These are phyloP conservation scores for Trichosporon asahii DNA, from an alignment of 1,284 basidiomycete species.

Conservation along the genomic window DNA sequence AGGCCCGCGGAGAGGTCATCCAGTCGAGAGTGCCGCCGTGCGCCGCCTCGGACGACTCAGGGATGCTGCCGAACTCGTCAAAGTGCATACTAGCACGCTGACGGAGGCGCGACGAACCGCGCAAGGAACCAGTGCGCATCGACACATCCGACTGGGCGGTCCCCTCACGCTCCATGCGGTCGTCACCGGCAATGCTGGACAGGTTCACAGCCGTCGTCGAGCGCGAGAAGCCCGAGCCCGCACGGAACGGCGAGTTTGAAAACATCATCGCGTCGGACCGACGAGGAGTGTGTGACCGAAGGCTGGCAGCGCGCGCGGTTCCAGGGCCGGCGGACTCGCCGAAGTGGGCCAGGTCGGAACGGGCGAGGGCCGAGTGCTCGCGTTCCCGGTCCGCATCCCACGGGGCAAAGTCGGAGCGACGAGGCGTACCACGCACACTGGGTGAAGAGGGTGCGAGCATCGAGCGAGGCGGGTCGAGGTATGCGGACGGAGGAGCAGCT, in stretches of 20 bases:
- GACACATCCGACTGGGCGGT: slow-evolving; percentile 35
- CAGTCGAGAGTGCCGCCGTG: slow-evolving; percentile 1
- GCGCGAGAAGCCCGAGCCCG: slow-evolving; percentile 27
- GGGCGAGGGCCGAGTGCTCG: slow-evolving; percentile 1
- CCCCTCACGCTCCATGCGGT: slow-evolving; percentile 18
- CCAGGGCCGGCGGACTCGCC: not conserved
- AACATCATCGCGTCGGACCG: slow-evolving; percentile 5
- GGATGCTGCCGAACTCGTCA: slow-evolving; percentile 27
- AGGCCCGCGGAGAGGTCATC: slow-evolving; percentile 7
- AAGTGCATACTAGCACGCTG: slow-evolving; percentile 15
- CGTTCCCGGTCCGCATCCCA: slow-evolving; percentile 3
- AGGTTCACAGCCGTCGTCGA: slow-evolving; percentile 32
- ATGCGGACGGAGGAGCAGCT: slow-evolving; percentile 23
- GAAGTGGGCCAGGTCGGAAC: not conserved
- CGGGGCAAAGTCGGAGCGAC: not conserved
- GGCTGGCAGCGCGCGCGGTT: not conserved
- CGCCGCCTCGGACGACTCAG: slow-evolving; percentile 11
- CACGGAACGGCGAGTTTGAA: slow-evolving; percentile 14
- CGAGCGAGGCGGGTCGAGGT: slow-evolving; percentile 40
- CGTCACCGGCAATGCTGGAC: slow-evolving; percentile 12
- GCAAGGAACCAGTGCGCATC: slow-evolving; percentile 23
- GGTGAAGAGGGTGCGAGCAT: slow-evolving; percentile 30
- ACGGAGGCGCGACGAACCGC: slow-evolving; percentile 10
- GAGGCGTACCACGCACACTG: not conserved
- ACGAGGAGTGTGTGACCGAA: not conserved